These are phyloP conservation scores for Verbena officinalis DNA, from an alignment of 257 asterid species.

Conservation along the genomic window DNA sequence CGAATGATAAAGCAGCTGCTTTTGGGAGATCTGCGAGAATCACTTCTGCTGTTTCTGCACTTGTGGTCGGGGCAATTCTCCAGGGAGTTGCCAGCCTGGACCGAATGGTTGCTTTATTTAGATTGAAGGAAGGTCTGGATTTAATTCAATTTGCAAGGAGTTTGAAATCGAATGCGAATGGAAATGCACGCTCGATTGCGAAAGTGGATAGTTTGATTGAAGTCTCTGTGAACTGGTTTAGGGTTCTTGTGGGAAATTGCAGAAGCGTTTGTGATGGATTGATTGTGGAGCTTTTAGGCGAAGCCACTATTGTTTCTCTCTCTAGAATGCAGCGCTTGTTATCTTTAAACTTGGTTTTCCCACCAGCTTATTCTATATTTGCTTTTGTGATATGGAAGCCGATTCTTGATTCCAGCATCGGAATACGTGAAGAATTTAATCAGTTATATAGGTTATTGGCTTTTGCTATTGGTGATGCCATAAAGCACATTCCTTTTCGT, in stretches of 20 bases:
- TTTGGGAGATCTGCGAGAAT: conserved; percentile 64
- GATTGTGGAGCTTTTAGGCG: conserved; percentile 84
- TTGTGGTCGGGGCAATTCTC: conserved; percentile 82
- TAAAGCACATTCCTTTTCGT: conserved; percentile 92
- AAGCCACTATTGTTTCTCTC: conserved; percentile 80
- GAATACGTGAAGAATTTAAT: conserved; percentile 74
- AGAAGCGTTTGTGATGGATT: conserved; percentile 90
- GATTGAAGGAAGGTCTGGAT: conserved; percentile 90
- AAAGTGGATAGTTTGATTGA: conserved; percentile 81
- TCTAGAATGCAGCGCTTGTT: conserved; percentile 86
- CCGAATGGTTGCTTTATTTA: conserved; percentile 85
- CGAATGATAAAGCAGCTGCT: conserved; percentile 59
- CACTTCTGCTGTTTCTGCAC: conserved; percentile 80
- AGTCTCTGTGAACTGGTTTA: conserved; percentile 92
- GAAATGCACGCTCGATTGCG: conserved; percentile 65
- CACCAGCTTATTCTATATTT: conserved; percentile 86
- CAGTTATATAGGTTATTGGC: conserved; percentile 66
- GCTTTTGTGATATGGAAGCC: conserved; percentile 88
- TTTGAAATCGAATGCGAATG: conserved; percentile 76
- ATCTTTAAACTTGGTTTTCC: conserved; percentile 71
- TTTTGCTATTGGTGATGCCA: conserved; percentile 66
- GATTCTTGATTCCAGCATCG: conserved; percentile 56
- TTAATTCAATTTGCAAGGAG: conserved; percentile 78
- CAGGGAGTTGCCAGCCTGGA: conserved; percentile 93
- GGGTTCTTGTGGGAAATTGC: conserved; percentile 98